Base-by-base conservation (phyloP, 495 filamentous ascomycete genomes). In the Acidiella bohemica region DNA sequence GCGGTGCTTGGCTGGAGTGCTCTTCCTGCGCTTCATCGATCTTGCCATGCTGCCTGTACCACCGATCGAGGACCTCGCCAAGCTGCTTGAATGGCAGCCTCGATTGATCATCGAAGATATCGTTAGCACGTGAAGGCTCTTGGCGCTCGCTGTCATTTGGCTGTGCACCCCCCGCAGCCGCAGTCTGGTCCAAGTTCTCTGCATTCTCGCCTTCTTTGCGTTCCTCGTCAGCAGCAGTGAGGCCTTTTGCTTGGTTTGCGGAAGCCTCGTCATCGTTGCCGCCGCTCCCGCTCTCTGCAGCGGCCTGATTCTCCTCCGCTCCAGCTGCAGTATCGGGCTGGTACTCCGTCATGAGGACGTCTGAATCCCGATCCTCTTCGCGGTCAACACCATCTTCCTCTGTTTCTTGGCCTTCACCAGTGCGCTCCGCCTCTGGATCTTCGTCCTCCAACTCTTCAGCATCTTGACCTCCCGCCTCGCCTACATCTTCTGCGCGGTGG, bases 11-110 rank as follows among this genome's bases (percentile, higher is more conserved):
- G 2, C 68, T 69, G 10, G 76, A 64, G 28, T 78, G 66, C 32
- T 81, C 69, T 36, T 82, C 64, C 25, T 72, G 67, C 8, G 80
- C 68, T 39, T 80, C 69, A 47, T 72, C 62, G 40, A 99, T 94
- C 41, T 92, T 74, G 20, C 71, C 68, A 48, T 87, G 81, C 47
- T 76, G 77, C 28, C 79, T 74, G 58, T 95, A 84, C 86, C 87
- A 99, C 47, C 77, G 67, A 51, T 95, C 87, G n/a, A 99, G 67
- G 16, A 80, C 77, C 63, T 95, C 84, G 1, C 92, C 92, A 40
- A 99, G 70, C 45, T 90, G 88, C 63, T 88, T 84, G 67, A 93
- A 93, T 2, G 84, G 76, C 38, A 80, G 67, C 16, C 13, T 44
- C 31, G 10, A 21, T 37, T 39, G 42, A 30, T 56, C 42, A 17